Evolutionary conservation across 2,329 filamentous ascomycete genomes (phyloP).

Genomic region (Aspergillus proliferans): DNA sequence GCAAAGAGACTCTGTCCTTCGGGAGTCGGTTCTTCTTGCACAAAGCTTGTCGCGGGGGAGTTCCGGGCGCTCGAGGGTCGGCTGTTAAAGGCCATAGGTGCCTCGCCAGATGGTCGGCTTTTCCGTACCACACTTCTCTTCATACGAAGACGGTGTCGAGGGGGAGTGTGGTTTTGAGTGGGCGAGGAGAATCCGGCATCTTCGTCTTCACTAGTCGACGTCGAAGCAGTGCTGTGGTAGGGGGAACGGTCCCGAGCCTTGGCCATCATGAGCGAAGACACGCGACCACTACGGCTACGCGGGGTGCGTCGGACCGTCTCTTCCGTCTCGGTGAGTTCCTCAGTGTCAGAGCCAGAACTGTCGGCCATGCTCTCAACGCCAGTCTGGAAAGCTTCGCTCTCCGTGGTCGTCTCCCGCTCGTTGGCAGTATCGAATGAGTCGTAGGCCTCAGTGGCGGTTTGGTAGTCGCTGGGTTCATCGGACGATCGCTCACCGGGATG

Average conservation of each 20-base stretch:
- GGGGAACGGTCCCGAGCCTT: slow-evolving; percentile 58
- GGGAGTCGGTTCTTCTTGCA: slow-evolving; percentile 38
- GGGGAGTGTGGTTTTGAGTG: slow-evolving; percentile 53
- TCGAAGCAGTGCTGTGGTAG: slow-evolving; percentile 82
- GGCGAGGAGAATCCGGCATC: slow-evolving; percentile 59
- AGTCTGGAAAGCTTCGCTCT: slow-evolving; percentile 93
- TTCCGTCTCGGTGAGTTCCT: slow-evolving; percentile 83
- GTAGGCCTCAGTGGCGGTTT: slow-evolving; percentile 71
- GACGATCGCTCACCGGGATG: slow-evolving; percentile 20
- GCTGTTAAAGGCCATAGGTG: slow-evolving; percentile 34
- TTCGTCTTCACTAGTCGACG: slow-evolving; percentile 69
- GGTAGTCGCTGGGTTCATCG: slow-evolving; percentile 61
- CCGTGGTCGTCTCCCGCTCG: slow-evolving; percentile 67
- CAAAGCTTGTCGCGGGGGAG: slow-evolving; percentile 49
- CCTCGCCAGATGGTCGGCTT: slow-evolving; percentile 46
- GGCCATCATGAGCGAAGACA: slow-evolving; percentile 33
- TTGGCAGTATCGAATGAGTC: slow-evolving; percentile 68
- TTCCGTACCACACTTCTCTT: slow-evolving; percentile 59
- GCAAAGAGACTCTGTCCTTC: slow-evolving; percentile 78
- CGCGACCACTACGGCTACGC: slow-evolving; percentile 30
- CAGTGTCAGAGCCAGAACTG: slow-evolving; percentile 57
- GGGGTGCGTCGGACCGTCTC: slow-evolving; percentile 36
- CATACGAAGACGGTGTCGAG: slow-evolving; percentile 65
- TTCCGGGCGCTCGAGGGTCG: slow-evolving; percentile 40
- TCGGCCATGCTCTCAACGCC: slow-evolving; percentile 66